Percentiles rank a stretch among this genome's conserved stretches.
phyloP scores from a whole-genome alignment of 345 rosid genomes.

The Syzygium oleosum region DNA sequence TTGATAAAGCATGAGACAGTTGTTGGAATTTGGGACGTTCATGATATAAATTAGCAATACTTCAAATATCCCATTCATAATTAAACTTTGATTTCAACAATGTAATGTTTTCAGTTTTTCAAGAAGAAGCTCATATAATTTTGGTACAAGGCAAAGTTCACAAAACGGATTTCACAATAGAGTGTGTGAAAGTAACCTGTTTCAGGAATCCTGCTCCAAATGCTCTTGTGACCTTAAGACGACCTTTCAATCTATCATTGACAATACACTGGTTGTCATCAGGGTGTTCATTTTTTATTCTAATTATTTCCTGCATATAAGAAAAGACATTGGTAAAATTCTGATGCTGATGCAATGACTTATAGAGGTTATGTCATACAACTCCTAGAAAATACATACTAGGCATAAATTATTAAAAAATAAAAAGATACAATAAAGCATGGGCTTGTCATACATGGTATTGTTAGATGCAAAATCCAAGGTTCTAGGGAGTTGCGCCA shows the following conservation, averaged over 20 bases:
- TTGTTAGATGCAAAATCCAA: not conserved
- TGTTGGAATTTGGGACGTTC: not conserved
- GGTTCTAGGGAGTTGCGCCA: not conserved
- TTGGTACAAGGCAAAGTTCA: not conserved
- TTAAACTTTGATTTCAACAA: not conserved
- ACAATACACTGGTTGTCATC: slow-evolving; percentile 85
- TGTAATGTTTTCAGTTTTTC: not conserved
- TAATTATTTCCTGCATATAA: slow-evolving; percentile 66
- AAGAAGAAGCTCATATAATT: not conserved
- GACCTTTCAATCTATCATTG: slow-evolving; percentile 92
- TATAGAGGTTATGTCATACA: not conserved
- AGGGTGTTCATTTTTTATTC: slow-evolving; percentile 93
- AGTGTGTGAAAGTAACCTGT: slow-evolving; percentile 40
- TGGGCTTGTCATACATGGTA: not conserved
- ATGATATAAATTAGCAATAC: not conserved
- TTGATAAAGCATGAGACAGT: not conserved
- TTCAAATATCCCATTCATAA: not conserved
- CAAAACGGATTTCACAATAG: not conserved
- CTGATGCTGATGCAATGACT: not conserved
- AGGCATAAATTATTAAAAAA: not conserved
- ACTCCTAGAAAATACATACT: not conserved
- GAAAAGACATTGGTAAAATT: not conserved
- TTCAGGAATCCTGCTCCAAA: slow-evolving; percentile 97
- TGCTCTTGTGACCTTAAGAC: slow-evolving; percentile 94
- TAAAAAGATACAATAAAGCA: not conserved